Evolutionary conservation across 2,329 filamentous ascomycete species (phyloP), one percentile per base, ranked within the genome.

Genomic region (Curvularia sp.): DNA sequence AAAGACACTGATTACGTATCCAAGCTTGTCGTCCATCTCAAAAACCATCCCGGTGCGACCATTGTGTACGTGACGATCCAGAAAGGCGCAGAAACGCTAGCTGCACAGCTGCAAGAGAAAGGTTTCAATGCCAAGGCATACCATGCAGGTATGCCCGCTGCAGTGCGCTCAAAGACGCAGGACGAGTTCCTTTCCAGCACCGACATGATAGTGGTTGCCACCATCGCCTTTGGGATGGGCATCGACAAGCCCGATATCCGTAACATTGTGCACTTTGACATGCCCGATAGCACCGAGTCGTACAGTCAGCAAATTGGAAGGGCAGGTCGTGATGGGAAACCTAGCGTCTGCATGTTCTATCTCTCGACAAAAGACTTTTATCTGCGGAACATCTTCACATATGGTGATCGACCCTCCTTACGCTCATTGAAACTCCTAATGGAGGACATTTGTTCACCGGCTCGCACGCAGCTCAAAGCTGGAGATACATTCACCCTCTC

Each of bases 261-360:
- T 19, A 98, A 96, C 74, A 93, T 99, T 36, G 90, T 98, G 41
- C 95, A 99, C 73, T 89, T 96, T 70, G 90, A 88, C 50, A 83
- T 98, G 7, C 95, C 94, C 1, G 97, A 97, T 77, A 97, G 92
- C 66, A 81, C 98, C 53, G 94, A 99, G 77, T 94, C 94, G 0
- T 99, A 98, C 77, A 97, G 97, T 71, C 94, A 99, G 74, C 95
- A 99, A 75, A 98, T 95, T 46, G 94, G 94, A 1, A 88, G 94
- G 68, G 94, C 94, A 53, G 95, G 94, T 8, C 87, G 94, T 74
- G 94, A 99, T 74, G 93, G 93, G 6, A 86, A 91, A 64, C 84
- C 76, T 0, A 86, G 84, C 55, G 78, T 80, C 23, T 89, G 86
- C 67, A 80, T 87, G 74, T 79, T 87, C 43, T 87, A 83, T 59